A percentile compares a stretch with the other conserved stretches of the same genome.
These are phyloP conservation scores for Pseudopyrenochaeta lycopersici DNA, from an alignment of 2,329 filamentous ascomycete genomes.

Conservation along the genomic window DNA sequence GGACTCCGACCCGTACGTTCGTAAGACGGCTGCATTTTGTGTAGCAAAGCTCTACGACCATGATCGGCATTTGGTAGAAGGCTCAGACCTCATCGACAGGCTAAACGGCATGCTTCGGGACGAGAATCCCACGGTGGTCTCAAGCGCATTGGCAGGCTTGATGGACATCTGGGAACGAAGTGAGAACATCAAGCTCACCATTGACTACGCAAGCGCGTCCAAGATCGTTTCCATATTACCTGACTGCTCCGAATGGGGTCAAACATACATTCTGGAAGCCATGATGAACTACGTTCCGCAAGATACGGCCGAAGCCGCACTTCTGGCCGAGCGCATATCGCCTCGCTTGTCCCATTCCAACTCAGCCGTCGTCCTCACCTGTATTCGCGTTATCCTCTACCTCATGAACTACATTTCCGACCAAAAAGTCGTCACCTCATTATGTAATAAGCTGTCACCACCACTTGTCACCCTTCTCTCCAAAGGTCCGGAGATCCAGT, in stretches of 20 bases:
- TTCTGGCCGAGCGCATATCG: conserved; percentile 91
- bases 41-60: conserved; percentile 99
- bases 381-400: conserved; percentile 94
- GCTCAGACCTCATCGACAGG: conserved; percentile 88
- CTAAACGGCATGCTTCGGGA: conserved; percentile 90
- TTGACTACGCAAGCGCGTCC: conserved; percentile 96
- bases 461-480: conserved; percentile 93
- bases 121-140: conserved; percentile 96
- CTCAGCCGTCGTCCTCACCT: conserved; percentile 94
- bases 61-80: conserved; percentile 87
- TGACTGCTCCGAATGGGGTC: conserved; percentile 98
- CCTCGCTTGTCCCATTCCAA: conserved; percentile 98
- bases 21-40: conserved; percentile 95
- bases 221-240: conserved; percentile 97
- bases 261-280: conserved; percentile 97
- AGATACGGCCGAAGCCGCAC: conserved; percentile 83
- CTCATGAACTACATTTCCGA: conserved; percentile 98
- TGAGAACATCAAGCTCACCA: conserved; percentile 96
- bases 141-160: conserved; percentile 86
- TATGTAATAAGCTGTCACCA: conserved; percentile 93
- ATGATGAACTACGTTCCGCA: conserved; percentile 98
- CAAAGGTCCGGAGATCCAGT: conserved; percentile 98
- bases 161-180: conserved; percentile 99
- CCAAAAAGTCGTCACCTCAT: conserved; percentile 82
- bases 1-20: conserved; percentile 92